Evolutionary conservation across 176 grass and related monocot genomes (phyloP), one percentile per base, ranked within the genome.

Genomic region (Poa annua): DNA sequence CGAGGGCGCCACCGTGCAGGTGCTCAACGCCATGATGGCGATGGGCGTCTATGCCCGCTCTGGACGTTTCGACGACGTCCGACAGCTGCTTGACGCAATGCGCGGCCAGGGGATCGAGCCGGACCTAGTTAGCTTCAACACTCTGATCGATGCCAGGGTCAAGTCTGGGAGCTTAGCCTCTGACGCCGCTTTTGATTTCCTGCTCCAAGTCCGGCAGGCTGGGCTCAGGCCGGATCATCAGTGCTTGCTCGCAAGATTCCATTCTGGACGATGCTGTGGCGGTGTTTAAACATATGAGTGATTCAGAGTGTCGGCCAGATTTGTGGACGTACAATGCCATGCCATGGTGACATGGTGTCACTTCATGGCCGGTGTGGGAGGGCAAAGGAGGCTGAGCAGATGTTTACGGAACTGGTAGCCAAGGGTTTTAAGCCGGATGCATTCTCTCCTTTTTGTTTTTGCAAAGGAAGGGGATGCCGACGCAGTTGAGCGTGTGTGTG

Each of bases 301-400:
- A 53, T 65, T 88, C 88, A 7, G 63, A 83, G 15, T 98, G 96
- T 52, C 51, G 85, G 25, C 96, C 92, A 3, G 92, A 98, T 85
- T 88, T 98, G 35, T 98, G 92, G 92, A 98, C 92, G 1, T 98
- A 98, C 59, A 98, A 95, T 75, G 85, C 92, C n/a, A n/a, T n/a
- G n/a, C n/a, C n/a, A n/a, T n/a, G n/a, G n/a, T n/a, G n/a, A n/a
- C 14, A 98, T 98, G 92, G 82, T 95, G 22, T 91, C 88, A 0
- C 87, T 95, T 56, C 85, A 89, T 73, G 92, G 89, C 13, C 92
- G 92, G 66, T 90, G 88, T 45, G 90, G 88, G 82, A 90, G 88
- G 80, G 63, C 69, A 7, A 72, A 42, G 7, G 88, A 93, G 12
- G 95, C 88, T 17, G 88, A 92, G 71, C 47, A 9, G n/a, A 81